Evolutionary conservation across 768 basidiomycete genomes (phyloP), one percentile per base, ranked within the genome.

Genomic region (Daedaleopsis nitida): DNA sequence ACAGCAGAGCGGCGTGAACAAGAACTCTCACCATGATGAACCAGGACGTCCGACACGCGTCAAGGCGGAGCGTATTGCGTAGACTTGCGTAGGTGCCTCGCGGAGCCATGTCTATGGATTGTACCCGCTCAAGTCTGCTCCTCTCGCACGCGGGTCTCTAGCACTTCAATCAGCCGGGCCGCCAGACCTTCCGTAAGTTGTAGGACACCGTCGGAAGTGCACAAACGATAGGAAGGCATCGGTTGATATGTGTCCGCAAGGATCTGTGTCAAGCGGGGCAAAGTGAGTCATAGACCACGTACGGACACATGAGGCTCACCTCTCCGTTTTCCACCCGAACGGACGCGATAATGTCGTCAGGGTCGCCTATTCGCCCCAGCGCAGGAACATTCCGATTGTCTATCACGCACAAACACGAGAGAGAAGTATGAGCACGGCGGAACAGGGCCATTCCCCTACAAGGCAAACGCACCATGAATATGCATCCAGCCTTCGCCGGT

Each of bases 401-500:
- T 92, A 37, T 35, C 48, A 27, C 38, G 23, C 12, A 11, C 50
- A 52, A 37, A 42, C 24, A 39, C 27, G 23, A 48, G n/a, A 45
- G 17, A 3, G 37, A 49, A 3, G 21, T 23, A 38, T 12, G 32
- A 45, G 43, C 38, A 27, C 6, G 24, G 44, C 50, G 35, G 56
- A 23, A 42, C 17, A 34, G 23, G 38, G 42, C 39, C 39, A 44
- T 12, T 48, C n/a, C 21, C 17, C 21, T 7, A 24, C 17, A 44
- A 42, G 17, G 7, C 19, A 35, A 13, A 23, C 77, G 53, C 47
- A 81, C 82, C 83, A 47, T 92, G 84, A 49, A 94, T 86, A 69
- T 94, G 92, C 88, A 94, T 89, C 92, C 92, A 94, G n/a, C 92
- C 92, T 19, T 83, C 73, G 61, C 82, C 83, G 3, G 86, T 73